Base-by-base conservation (phyloP, 208 protist species). In the Blechomonas ayalai region DNA sequence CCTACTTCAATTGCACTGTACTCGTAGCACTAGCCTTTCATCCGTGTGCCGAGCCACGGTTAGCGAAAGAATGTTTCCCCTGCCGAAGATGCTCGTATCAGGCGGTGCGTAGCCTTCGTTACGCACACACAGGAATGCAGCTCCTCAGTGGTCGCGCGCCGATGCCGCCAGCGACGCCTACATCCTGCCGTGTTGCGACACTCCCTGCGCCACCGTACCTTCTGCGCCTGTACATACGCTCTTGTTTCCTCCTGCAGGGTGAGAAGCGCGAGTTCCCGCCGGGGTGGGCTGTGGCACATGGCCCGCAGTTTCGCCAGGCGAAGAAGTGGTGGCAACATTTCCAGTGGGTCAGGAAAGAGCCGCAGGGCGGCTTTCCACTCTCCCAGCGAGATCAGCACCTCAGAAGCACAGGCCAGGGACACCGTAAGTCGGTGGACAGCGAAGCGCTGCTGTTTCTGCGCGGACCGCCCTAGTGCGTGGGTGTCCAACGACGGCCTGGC, bases 391-490 rank as follows among this genome's bases (percentile, higher is more conserved):
- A 41, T 19, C 24, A 70, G 50, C 26, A 46, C 50, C 20, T 55
- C 63, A 10, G 44, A 33, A 13, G 52, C 44, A 29, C 63, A 70
- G 7, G 43, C 36, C 15, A 65, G 48, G 7, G 61, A 54, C 4
- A 25, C 8, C 8, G 48, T 22, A 16, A 54, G 27, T 38, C 33
- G 31, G 29, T 32, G 26, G 19, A 43, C 45, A 19, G 42, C 46
- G 5, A 2, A 35, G 23, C 26, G 43, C 15, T 19, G 15, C 19
- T 24, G 8, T 28, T 13, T 9, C 26, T 29, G 15, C 7, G 15
- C 18, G 19, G 39, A 13, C 12, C 2, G 12, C 19, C 3, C 8
- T 2, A 16, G 1, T 26, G 34, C 1, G 5, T 19, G 13, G 16
- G 37, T 18, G 42, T 4, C n/a, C 44, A 29, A 18, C 16, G 47